Evolutionary conservation across 2,329 filamentous ascomycete genomes (phyloP).

Genomic region (Gaeumannomyces sp.): DNA sequence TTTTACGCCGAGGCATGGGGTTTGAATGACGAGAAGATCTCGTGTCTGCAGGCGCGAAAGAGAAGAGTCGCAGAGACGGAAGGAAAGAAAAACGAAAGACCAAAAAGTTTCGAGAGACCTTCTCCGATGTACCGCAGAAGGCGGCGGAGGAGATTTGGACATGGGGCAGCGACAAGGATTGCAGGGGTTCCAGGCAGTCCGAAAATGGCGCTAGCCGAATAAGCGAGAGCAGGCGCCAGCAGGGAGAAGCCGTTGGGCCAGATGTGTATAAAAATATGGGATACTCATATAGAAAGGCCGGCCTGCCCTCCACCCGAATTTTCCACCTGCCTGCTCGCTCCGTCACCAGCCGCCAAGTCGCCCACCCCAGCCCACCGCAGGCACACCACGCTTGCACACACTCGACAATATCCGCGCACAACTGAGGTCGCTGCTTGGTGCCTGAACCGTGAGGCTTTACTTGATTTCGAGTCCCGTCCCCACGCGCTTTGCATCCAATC

Average conservation of each 20-base stretch:
- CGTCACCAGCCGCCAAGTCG: conserved; percentile 8
- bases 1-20: background rate
- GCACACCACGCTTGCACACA: background rate
- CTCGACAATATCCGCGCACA: background rate
- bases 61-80: background rate
- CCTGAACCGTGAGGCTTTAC: background rate
- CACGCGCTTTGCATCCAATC: conserved; percentile 1
- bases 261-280: conserved; percentile 25
- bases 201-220: conserved; percentile 15
- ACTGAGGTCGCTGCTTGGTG: background rate
- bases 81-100: background rate
- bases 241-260: conserved; percentile 12
- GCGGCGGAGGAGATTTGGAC: conserved; percentile 7
- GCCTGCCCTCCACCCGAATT: conserved; percentile 16
- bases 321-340: conserved; percentile 10
- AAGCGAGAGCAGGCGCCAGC: conserved; percentile 13
- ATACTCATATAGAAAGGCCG: conserved; percentile 22
- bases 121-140: background rate
- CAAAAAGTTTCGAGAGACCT: background rate
- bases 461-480: background rate
- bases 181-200: conserved; percentile 12
- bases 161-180: conserved; percentile 4
- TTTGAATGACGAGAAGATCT: background rate
- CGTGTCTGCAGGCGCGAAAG: background rate
- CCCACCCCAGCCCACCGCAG: background rate